Evolutionary conservation across 2,329 filamentous ascomycete genomes (phyloP).

Genomic region (Tolypocladium inflatum): DNA sequence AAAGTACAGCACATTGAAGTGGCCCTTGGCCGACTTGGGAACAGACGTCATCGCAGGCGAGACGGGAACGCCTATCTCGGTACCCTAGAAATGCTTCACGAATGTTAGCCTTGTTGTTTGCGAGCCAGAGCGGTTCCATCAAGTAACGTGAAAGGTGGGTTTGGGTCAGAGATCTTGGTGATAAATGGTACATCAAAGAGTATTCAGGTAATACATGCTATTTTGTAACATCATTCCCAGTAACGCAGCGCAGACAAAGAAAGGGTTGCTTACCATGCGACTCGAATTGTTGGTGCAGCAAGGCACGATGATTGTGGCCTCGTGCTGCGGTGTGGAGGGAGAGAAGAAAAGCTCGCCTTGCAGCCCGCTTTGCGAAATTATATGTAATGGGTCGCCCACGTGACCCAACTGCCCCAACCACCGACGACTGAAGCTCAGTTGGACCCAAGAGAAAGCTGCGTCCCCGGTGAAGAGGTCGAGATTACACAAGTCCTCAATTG

Average conservation of each 20-base stretch:
- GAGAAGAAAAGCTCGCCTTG: slow-evolving; percentile 1
- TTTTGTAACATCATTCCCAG: slow-evolving; percentile 40
- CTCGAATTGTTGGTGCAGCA: background rate
- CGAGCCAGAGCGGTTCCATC: background rate
- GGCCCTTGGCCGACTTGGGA: slow-evolving; percentile 44
- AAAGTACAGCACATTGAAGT: slow-evolving; percentile 78
- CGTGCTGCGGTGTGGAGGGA: background rate
- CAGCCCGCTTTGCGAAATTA: background rate
- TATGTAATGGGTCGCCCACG: background rate
- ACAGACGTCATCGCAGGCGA: slow-evolving; percentile 21
- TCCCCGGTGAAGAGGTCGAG: accelerated
- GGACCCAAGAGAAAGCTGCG: background rate
- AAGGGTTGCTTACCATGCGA: slow-evolving; percentile 6
- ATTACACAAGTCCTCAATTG: background rate
- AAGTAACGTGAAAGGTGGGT: slow-evolving; percentile 6
- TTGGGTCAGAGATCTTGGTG: slow-evolving; percentile 64
- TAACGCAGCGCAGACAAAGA: slow-evolving; percentile 4
- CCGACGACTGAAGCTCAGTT: background rate
- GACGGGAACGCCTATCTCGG: slow-evolving; percentile 1
- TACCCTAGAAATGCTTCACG: background rate
- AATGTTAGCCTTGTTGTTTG: slow-evolving; percentile 2
- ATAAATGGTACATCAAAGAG: slow-evolving; percentile 48
- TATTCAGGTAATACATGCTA: slow-evolving; percentile 52
- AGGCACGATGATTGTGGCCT: background rate
- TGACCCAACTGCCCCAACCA: background rate